Base-by-base conservation (phyloP, 2,329 filamentous ascomycete genomes). In the Cladorrhinum sp. region DNA sequence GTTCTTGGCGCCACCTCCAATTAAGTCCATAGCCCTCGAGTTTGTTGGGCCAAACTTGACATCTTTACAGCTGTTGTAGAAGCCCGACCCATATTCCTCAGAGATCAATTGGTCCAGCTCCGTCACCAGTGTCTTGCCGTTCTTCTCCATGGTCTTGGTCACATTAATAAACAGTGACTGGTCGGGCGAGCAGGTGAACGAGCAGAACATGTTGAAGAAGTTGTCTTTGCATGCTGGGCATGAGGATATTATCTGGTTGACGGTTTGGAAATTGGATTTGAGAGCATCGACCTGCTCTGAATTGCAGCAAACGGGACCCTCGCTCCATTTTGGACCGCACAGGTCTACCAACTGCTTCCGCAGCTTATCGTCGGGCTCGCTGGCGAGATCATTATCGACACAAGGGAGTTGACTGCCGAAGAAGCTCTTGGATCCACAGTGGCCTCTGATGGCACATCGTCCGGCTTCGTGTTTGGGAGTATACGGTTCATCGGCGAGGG, bases 151-250 rank as follows among this genome's bases (percentile, higher is more conserved):
- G 0, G 88, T 89, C 57, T 87, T 77, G 10, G 95, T 98, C 49
- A 99, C 86, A 70, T 99, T 99, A 73, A 99, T 81, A 71, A 99
- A 99, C 0, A 96, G 80, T 0, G 92, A 97, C 74, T 99, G 95
- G 70, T 99, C 90, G 5, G 96, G 93, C 3, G 95, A 99, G 78
- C 96, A 99, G 2, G 93, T 98, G 72, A 99, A 98, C 3, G 92
- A 96, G 78, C 95, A 99, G 75, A 99, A 99, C 50, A 96, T 81
- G 78, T 99, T 96, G 81, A 91, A 98, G 80, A 99, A 99, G 79
- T 99, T 99, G 69, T 93, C 89, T 76, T 95, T 96, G 83, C 95
- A 99, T 29, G 96, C 95, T 1, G 95, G 95, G 73, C 95, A 99
- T 9, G 92, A 92, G 24, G 92, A 88, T 72, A 99, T 92, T 71